Conservation (phyloP, 768 basidiomycete species). For the Amanita subjunquillea region DNA sequence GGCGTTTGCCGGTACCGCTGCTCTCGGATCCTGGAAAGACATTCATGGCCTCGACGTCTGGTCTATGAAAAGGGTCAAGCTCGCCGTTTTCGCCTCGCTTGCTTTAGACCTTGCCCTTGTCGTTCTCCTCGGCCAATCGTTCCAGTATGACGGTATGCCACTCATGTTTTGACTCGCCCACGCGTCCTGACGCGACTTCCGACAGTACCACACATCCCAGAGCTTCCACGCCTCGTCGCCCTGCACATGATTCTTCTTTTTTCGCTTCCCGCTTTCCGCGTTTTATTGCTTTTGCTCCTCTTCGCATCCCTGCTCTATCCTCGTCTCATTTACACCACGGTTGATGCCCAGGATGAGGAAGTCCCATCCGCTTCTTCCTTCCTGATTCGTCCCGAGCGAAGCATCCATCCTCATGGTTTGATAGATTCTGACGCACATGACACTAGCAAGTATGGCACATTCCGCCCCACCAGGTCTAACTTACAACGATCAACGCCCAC, state of each 20-base stretch:
- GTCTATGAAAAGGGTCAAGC: conserved; percentile 48
- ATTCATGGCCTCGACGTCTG: conserved; percentile 60
- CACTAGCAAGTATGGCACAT: conserved; percentile 68
- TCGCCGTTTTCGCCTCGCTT: conserved; percentile 42
- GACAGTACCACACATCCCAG: conserved; percentile 18
- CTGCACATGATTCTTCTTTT: conserved; percentile 26
- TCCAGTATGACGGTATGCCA: conserved; percentile 26
- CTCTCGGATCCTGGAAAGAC: conserved; percentile 74
- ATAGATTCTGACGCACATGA: conserved; percentile 35
- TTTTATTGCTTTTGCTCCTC: conserved; percentile 50
- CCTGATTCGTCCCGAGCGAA: conserved; percentile 41
- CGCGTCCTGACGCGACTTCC: conserved; percentile 7
- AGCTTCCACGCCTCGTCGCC: conserved; percentile 16
- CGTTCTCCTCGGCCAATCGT: conserved; percentile 36
- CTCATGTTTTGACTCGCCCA: conserved; percentile 6
- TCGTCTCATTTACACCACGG: conserved; percentile 50
- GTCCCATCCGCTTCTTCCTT: conserved; percentile 39
- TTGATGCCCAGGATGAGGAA: conserved; percentile 29
- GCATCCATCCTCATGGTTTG: conserved; percentile 26
- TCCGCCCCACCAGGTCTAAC: conserved; percentile 40
- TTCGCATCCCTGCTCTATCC: conserved; percentile 55
- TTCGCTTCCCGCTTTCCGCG: conserved; percentile 52
- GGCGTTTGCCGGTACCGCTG: conserved; percentile 64
- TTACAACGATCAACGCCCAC: conserved; percentile 41
- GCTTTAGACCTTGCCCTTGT: conserved; percentile 51